Conservation (phyloP, 2,329 filamentous ascomycete genomes). For the Pseudonectria buxi region DNA sequence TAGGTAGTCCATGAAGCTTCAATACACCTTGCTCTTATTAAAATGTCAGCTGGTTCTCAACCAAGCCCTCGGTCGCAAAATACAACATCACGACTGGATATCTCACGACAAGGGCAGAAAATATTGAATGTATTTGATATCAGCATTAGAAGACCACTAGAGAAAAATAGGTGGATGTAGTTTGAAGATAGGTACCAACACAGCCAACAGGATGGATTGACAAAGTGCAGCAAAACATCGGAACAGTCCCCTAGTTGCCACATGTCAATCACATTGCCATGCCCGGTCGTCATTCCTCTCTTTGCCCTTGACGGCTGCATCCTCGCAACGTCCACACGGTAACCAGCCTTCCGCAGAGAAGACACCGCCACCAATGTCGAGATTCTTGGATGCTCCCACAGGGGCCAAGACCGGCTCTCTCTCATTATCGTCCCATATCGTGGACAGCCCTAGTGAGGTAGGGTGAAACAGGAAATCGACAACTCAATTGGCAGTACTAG, state of each 20-base stretch:
- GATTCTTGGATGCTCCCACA: slow-evolving; percentile 10
- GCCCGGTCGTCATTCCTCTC: neutral
- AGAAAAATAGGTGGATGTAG: slow-evolving; percentile 33
- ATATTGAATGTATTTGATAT: slow-evolving; percentile 46
- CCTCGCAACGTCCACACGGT: slow-evolving; percentile 15
- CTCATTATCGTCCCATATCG: slow-evolving; percentile 26
- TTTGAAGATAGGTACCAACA: slow-evolving; percentile 24
- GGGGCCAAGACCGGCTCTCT: slow-evolving; percentile 11
- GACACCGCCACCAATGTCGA: slow-evolving; percentile 13
- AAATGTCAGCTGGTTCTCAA: too few species aligned
- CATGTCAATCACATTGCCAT: too few species aligned
- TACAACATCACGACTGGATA: too few species aligned
- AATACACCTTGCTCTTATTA: too few species aligned
- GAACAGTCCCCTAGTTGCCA: neutral
- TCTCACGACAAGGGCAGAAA: slow-evolving; percentile 21
- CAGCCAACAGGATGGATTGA: slow-evolving; percentile 10
- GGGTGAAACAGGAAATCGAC: slow-evolving; percentile 30
- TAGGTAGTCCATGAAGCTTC: too few species aligned
- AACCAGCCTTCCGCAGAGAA: slow-evolving; percentile 8
- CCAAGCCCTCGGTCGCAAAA: too few species aligned
- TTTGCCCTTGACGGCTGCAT: slow-evolving; percentile 6
- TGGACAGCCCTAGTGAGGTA: slow-evolving; percentile 23
- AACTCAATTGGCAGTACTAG: slow-evolving; percentile 32
- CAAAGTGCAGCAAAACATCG: neutral
- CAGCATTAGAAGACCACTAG: slow-evolving; percentile 58